Conservation (phyloP, 1,284 basidiomycete genomes). For the Microbotryum scabiosae region DNA sequence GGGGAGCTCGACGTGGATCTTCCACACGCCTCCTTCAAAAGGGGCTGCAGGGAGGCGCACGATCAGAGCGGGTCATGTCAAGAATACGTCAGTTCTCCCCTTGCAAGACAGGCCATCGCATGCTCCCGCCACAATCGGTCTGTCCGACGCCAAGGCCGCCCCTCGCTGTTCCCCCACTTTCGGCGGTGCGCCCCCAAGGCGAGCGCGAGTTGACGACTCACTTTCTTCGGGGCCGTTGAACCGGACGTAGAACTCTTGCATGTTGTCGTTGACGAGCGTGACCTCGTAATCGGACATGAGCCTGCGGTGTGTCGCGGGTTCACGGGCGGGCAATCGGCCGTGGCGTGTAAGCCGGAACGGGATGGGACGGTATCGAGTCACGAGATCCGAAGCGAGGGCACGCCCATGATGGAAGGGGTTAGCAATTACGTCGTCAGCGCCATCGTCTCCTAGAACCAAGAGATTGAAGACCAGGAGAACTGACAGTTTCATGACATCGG, state of each 20-base stretch:
- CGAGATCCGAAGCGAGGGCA: not conserved
- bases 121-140: not conserved
- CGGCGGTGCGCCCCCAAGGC: not conserved
- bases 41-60: conserved; percentile 55
- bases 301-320: conserved; percentile 45
- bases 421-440: not conserved
- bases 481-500: conserved; percentile 98
- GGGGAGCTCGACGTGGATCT: conserved; percentile 98
- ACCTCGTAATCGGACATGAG: conserved; percentile 97
- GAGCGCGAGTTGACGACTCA: conserved; percentile 46
- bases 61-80: not conserved
- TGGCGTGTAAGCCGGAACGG: conserved; percentile 8
- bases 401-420: not conserved
- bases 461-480: conserved; percentile 35
- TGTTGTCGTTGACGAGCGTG: conserved; percentile 91
- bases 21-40: conserved; percentile 93
- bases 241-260: conserved; percentile 97
- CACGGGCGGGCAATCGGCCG: not conserved
- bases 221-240: conserved; percentile 93
- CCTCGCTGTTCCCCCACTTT: not conserved
- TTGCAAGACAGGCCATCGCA: not conserved
- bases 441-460: too few relatives aligned
- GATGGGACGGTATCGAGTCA: not conserved
- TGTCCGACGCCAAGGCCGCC: not conserved
- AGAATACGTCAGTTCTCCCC: not conserved